Evolutionary conservation across 345 rosid species (phyloP).

Genomic region (Streptanthus diversifolius): DNA sequence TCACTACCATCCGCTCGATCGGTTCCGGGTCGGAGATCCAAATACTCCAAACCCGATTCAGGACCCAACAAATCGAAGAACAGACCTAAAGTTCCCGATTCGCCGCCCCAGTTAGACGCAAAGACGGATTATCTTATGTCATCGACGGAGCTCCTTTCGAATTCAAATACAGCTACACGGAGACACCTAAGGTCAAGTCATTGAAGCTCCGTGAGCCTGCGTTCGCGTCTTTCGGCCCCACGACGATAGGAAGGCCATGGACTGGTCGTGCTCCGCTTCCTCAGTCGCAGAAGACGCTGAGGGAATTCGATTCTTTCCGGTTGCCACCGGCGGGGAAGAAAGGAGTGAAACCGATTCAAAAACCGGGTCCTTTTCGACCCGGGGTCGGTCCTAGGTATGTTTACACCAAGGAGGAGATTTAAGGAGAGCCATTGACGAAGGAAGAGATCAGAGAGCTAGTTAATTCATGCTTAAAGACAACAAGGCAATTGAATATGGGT

Average conservation of each 20-base stretch:
- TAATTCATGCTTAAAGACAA: conserved; percentile 47
- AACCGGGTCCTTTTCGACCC: conserved; percentile 75
- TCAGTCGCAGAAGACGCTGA: conserved; percentile 67
- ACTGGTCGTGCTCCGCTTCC: conserved; percentile 84
- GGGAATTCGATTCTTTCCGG: conserved; percentile 78
- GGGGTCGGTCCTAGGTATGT: conserved; percentile 80
- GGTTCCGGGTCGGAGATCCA: conserved; percentile 70
- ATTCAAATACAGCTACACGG: conserved; percentile 94
- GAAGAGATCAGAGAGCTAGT: conserved; percentile 70
- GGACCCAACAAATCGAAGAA: conserved; percentile 37
- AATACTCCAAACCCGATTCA: conserved; percentile 56
- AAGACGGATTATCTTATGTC: no score
- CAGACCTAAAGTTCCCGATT: conserved; percentile 29
- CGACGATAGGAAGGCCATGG: conserved; percentile 89
- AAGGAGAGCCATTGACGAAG: conserved; percentile 77
- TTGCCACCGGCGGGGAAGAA: conserved; percentile 78
- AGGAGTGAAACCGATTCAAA: conserved; percentile 87
- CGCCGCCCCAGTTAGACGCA: conserved; percentile 33
- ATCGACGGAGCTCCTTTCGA: conserved; percentile 89
- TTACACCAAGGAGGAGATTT: conserved; percentile 65
- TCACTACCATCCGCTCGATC: conserved; percentile 68
- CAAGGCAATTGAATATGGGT: conserved; percentile 89
- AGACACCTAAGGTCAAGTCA: conserved; percentile 80
- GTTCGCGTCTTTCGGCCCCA: conserved; percentile 80
- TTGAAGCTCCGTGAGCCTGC: conserved; percentile 73